A percentile compares a stretch with the other conserved stretches of the same genome.
These are phyloP conservation scores for Camellia lanceoleosa DNA, from an alignment of 148 eudicot species.

Conservation along the genomic window DNA sequence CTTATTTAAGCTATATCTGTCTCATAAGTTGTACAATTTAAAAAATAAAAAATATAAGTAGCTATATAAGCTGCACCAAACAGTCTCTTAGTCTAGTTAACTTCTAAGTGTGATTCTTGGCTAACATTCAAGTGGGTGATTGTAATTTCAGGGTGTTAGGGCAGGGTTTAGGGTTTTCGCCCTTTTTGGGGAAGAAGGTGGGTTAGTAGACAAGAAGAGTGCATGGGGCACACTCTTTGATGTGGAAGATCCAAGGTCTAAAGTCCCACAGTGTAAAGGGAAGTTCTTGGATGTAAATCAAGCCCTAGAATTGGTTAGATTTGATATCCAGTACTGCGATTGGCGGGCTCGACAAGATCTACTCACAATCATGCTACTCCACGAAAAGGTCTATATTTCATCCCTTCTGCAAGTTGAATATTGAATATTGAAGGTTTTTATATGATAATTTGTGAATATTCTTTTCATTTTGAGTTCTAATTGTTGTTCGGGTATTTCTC, in stretches of 20 bases:
- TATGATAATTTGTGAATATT: background rate
- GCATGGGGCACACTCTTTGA: conserved; percentile 68
- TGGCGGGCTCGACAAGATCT: conserved; percentile 98
- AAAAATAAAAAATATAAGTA: too few relatives aligned
- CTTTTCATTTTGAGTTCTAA: background rate
- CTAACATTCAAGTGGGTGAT: background rate
- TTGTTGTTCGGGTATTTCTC: conserved; percentile 16
- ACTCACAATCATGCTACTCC: conserved; percentile 83
- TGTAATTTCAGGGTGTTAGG: conserved; percentile 45
- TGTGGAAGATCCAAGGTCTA: conserved; percentile 82
- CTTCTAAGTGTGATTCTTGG: conserved; percentile 9
- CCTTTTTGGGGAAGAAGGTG: conserved; percentile 66
- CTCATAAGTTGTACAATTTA: too few relatives aligned
- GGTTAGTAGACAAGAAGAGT: conserved; percentile 55
- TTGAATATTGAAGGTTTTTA: background rate
- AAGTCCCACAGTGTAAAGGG: conserved; percentile 59
- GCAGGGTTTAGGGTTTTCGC: conserved; percentile 66
- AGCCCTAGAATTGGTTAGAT: conserved; percentile 84
- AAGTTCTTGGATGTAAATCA: conserved; percentile 79
- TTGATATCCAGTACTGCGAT: conserved; percentile 85
- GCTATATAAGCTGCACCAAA: too few relatives aligned
- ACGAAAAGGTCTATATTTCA: conserved; percentile 61
- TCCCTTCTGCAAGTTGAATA: background rate
- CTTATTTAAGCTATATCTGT: too few relatives aligned
- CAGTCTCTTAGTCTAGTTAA: background rate